These are phyloP conservation scores for Aspergillus nidulans DNA, from an alignment of 495 filamentous ascomycete species.

Conservation along the genomic window DNA sequence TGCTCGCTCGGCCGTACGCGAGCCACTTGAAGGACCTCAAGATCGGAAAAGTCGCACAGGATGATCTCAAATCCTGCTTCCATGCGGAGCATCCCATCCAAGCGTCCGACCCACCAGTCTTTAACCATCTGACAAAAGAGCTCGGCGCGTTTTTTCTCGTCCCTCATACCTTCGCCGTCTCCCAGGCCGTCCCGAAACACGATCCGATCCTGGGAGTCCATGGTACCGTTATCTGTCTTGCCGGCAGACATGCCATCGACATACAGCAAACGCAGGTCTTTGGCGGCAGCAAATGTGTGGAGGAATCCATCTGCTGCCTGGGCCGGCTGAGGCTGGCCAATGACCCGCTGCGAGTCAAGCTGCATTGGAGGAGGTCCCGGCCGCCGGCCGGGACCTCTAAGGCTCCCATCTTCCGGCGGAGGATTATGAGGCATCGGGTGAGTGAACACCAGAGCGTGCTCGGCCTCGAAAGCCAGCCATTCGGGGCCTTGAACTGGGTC, in stretches of 20 bases:
- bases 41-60: conserved; percentile 54
- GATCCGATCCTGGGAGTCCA: conserved; percentile 55
- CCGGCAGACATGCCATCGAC: conserved; percentile 57
- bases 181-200: conserved; percentile 26
- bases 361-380: background rate
- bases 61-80: conserved; percentile 69
- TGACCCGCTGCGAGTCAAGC: background rate
- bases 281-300: conserved; percentile 48
- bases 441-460: conserved; percentile 58
- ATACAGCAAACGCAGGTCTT: conserved; percentile 53
- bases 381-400: background rate
- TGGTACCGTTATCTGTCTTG: conserved; percentile 52
- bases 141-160: conserved; percentile 44
- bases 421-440: conserved; percentile 15
- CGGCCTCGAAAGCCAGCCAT: conserved; percentile 69
- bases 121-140: conserved; percentile 46
- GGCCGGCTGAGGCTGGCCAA: background rate
- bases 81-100: conserved; percentile 62
- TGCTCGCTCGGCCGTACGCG: conserved; percentile 23
- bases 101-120: conserved; percentile 41
- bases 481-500: conserved; percentile 48
- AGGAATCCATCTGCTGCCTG: conserved; percentile 28
- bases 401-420: conserved; percentile 5
- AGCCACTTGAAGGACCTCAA: conserved; percentile 27
- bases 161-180: conserved; percentile 4